These are phyloP conservation scores for Scenedesmus sp. DNA, from an alignment of 163 green algal species.

Conservation along the genomic window DNA sequence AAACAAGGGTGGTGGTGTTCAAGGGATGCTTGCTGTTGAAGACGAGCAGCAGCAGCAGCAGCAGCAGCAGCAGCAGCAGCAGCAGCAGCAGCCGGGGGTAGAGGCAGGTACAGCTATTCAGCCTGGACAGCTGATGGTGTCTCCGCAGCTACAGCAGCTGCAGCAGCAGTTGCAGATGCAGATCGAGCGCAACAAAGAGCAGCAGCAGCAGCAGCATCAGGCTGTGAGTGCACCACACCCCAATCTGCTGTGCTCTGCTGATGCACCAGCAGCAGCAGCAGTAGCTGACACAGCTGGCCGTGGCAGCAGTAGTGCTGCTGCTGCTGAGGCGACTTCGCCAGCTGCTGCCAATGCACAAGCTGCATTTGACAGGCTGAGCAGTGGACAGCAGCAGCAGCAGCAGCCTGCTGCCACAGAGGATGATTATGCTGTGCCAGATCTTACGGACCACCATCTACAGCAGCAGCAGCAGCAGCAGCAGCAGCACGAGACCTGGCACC, in stretches of 20 bases:
- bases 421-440: not conserved
- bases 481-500: not conserved
- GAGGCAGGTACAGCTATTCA: too few species aligned
- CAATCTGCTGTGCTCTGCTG: not conserved
- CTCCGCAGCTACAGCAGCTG: conserved; percentile 1
- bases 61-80: not conserved
- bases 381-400: not conserved
- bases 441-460: not conserved
- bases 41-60: not conserved
- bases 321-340: not conserved
- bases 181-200: conserved; percentile 7
- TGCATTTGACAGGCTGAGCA: too few species aligned
- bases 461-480: not conserved
- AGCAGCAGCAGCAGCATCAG: conserved; percentile 32
- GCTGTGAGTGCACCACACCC: not conserved
- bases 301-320: not conserved
- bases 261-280: not conserved
- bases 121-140: not conserved
- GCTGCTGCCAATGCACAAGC: not conserved
- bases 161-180: conserved; percentile 30
- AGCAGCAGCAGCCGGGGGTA: not conserved
- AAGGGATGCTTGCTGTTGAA: not conserved
- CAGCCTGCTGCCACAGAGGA: not conserved
- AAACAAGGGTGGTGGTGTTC: not conserved
- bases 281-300: not conserved